These are phyloP conservation scores for Tetrapisispora namnaoensis DNA, from an alignment of 805 yeast species.

Conservation along the genomic window DNA sequence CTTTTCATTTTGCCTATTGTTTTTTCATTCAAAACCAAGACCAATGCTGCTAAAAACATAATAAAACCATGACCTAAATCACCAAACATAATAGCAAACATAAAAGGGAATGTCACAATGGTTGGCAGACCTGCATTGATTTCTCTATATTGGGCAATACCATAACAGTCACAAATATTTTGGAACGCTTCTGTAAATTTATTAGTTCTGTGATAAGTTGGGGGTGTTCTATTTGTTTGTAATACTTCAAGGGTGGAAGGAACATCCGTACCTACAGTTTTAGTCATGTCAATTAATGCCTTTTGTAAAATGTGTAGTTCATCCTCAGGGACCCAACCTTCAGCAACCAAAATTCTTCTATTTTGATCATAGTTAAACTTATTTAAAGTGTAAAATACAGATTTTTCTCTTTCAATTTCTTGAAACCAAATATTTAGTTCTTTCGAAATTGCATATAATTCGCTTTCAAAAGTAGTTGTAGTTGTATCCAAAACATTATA, in stretches of 20 bases:
- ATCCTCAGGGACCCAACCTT: conserved; percentile 63
- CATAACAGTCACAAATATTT: conserved; percentile 66
- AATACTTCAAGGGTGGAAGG: conserved; percentile 49
- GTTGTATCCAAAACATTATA: conserved; percentile 40
- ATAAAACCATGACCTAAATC: conserved; percentile 72
- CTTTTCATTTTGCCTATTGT: conserved; percentile 45
- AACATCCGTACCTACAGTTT: conserved; percentile 22
- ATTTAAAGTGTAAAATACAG: conserved; percentile 51
- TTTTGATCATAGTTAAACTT: conserved; percentile 58
- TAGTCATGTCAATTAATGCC: conserved; percentile 34
- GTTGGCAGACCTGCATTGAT: conserved; percentile 70
- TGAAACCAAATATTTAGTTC: conserved; percentile 55
- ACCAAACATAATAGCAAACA: conserved; percentile 81
- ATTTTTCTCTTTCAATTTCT: conserved; percentile 43
- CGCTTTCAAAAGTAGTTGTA: conserved; percentile 49
- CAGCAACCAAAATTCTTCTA: conserved; percentile 57
- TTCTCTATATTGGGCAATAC: conserved; percentile 65
- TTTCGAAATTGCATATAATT: conserved; percentile 51
- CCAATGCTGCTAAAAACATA: conserved; percentile 44
- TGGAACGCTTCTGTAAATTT: conserved; percentile 64
- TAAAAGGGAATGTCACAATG: conserved; percentile 65
- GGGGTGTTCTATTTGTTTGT: conserved; percentile 57
- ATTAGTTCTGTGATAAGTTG: conserved; percentile 60
- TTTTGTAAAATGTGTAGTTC: conserved; percentile 40
- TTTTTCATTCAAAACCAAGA: conserved; percentile 46